A percentile compares a stretch with the other conserved stretches of the same genome.
phyloP scores from a whole-genome alignment of 176 grass and related monocot genomes.

The Bonia amplexicaulis region DNA sequence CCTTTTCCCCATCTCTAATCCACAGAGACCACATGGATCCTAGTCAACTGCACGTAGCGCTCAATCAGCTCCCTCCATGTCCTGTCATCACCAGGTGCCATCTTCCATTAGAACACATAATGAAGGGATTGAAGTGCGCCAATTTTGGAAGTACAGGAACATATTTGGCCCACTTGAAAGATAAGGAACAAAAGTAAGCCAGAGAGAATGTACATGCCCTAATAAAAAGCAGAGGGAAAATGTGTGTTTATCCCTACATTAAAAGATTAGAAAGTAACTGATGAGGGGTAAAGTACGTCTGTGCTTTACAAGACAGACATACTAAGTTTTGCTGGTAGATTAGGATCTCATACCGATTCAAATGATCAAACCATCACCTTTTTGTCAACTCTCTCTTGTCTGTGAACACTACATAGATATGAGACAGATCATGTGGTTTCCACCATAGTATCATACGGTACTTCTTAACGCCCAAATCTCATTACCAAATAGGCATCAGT shows the following conservation, averaged over 20 bases:
- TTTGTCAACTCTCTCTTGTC: not conserved
- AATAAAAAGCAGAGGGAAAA: not conserved
- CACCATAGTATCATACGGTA: not conserved
- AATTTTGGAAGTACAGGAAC: not conserved
- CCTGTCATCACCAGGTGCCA: not conserved
- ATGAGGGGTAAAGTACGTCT: not conserved
- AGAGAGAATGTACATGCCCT: not conserved
- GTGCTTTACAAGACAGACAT: not conserved
- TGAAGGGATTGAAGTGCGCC: not conserved
- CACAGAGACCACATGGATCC: not conserved
- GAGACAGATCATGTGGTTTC: not conserved
- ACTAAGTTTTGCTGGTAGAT: not conserved
- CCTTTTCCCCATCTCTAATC: not conserved
- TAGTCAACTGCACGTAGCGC: not conserved
- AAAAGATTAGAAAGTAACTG: not conserved
- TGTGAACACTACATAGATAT: not conserved
- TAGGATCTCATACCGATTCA: no score
- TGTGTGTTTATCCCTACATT: not conserved
- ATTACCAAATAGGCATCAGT: not conserved
- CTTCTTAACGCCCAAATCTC: not conserved
- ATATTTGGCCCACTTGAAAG: not conserved
- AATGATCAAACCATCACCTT: not conserved
- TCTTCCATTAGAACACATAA: not conserved
- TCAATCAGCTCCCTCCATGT: not conserved
- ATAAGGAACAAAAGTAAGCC: not conserved